Percentiles rank a stretch among this genome's conserved stretches.
phyloP scores from a whole-genome alignment of 352 stramenopile species.

The Globisporangium irregulare region DNA sequence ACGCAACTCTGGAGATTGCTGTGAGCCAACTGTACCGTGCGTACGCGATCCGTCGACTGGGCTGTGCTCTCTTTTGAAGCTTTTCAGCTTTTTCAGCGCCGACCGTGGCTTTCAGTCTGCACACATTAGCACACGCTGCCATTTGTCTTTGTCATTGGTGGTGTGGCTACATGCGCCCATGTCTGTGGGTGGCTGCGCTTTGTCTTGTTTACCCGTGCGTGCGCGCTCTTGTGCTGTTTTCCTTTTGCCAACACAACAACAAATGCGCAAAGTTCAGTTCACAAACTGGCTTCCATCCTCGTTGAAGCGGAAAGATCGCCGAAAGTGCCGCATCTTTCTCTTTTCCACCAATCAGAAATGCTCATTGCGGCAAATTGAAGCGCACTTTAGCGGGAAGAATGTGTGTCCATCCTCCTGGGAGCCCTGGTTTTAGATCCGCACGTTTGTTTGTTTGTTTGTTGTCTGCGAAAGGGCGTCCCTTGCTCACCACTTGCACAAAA shows the following conservation, averaged over 20 bases:
- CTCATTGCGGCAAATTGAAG: conserved; percentile 3
- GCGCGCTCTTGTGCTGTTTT: not conserved
- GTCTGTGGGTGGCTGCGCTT: not conserved
- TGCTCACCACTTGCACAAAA: not conserved
- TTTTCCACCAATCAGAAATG: conserved; percentile 10
- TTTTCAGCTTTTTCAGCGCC: conserved; percentile 2
- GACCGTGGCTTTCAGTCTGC: not conserved
- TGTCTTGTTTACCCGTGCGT: not conserved
- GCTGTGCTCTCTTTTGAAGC: too few species aligned
- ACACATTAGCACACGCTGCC: conserved; percentile 2
- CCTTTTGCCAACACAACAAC: not conserved
- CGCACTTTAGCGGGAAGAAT: conserved; percentile 9
- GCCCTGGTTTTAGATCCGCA: conserved; percentile 1
- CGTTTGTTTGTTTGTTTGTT: conserved; percentile 1
- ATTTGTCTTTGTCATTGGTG: not conserved
- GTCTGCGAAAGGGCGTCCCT: conserved; percentile 2
- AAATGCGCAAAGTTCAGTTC: conserved; percentile 1
- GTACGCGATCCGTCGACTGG: conserved; percentile 3
- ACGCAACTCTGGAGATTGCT: not conserved
- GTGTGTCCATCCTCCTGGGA: conserved; percentile 5
- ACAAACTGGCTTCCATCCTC: conserved; percentile 5
- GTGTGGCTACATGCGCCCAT: not conserved
- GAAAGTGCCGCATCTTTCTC: not conserved
- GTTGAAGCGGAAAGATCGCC: conserved; percentile 20
- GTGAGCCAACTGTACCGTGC: not conserved